Conservation (phyloP, 2,329 filamentous ascomycete genomes). For the Sclerotinia subarctica region DNA sequence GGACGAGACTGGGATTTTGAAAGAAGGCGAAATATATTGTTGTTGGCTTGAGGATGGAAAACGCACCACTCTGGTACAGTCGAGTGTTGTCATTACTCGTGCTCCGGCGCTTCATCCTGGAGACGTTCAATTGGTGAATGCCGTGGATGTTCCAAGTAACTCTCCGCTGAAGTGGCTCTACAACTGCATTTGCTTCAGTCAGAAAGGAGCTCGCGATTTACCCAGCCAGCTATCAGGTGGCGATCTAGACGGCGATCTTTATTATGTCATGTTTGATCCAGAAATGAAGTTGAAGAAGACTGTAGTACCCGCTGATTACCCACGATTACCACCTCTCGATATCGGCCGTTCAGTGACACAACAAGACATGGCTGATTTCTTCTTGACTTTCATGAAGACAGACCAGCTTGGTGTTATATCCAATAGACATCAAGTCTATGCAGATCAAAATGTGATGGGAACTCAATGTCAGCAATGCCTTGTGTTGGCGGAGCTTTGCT, state of each 20-base stretch:
- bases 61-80: slow-evolving; percentile 23
- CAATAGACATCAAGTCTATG: slow-evolving; percentile 59
- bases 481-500: slow-evolving; percentile 60
- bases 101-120: slow-evolving; percentile 79
- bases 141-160: slow-evolving; percentile 55
- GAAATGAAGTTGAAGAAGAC: slow-evolving; percentile 45
- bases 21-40: slow-evolving; percentile 67
- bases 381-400: slow-evolving; percentile 71
- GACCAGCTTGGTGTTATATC: slow-evolving; percentile 66
- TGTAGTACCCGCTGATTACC: slow-evolving; percentile 67
- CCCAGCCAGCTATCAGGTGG: slow-evolving; percentile 78
- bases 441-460: slow-evolving; percentile 54
- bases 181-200: slow-evolving; percentile 79
- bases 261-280: slow-evolving; percentile 73
- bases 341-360: slow-evolving; percentile 58
- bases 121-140: slow-evolving; percentile 66
- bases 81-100: slow-evolving; percentile 60
- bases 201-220: slow-evolving; percentile 66
- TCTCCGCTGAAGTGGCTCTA: slow-evolving; percentile 60
- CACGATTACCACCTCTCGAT: slow-evolving; percentile 52
- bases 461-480: slow-evolving; percentile 52
- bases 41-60: slow-evolving; percentile 45
- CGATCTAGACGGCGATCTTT: slow-evolving; percentile 80
- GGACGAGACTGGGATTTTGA: slow-evolving; percentile 71
- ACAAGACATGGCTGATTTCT: slow-evolving; percentile 74